Conservation (phyloP, 352 stramenopile genomes). For the Globisporangium radiosum region DNA sequence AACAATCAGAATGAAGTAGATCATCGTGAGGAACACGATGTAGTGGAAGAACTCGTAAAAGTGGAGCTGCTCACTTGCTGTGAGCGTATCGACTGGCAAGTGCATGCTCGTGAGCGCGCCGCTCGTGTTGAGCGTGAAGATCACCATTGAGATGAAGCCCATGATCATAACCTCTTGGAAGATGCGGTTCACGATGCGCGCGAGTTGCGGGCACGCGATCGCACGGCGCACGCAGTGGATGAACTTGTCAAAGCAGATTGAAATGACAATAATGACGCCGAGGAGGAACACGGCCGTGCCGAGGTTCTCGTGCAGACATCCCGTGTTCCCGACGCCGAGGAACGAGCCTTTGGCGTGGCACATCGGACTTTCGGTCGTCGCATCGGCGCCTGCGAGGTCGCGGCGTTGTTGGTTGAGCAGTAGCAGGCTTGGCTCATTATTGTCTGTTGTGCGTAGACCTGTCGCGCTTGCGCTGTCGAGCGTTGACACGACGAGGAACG, state of each 20-base stretch:
- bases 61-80: conserved; percentile 58
- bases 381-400: neutral
- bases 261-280: conserved; percentile 69
- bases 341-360: conserved; percentile 61
- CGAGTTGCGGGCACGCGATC: conserved; percentile 75
- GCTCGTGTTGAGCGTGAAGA: conserved; percentile 84
- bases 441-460: neutral
- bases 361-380: neutral
- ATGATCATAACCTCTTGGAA: conserved; percentile 88
- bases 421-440: too few relatives aligned
- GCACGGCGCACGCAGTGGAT: conserved; percentile 39
- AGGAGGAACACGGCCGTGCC: conserved; percentile 68
- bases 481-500: too few relatives aligned
- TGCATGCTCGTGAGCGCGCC: conserved; percentile 46
- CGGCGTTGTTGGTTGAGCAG: neutral
- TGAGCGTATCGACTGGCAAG: conserved; percentile 41
- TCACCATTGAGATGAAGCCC: conserved; percentile 85
- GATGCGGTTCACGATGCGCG: conserved; percentile 78
- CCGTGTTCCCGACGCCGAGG: conserved; percentile 72
- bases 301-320: conserved; percentile 73
- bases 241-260: conserved; percentile 49
- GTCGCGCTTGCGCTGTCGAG: neutral
- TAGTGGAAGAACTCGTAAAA: conserved; percentile 91
- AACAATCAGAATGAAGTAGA: conserved; percentile 87
- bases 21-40: conserved; percentile 85